These are phyloP conservation scores for Mortierella sp. DNA, from an alignment of 371 early-diverging fungal genomes.

Conservation along the genomic window DNA sequence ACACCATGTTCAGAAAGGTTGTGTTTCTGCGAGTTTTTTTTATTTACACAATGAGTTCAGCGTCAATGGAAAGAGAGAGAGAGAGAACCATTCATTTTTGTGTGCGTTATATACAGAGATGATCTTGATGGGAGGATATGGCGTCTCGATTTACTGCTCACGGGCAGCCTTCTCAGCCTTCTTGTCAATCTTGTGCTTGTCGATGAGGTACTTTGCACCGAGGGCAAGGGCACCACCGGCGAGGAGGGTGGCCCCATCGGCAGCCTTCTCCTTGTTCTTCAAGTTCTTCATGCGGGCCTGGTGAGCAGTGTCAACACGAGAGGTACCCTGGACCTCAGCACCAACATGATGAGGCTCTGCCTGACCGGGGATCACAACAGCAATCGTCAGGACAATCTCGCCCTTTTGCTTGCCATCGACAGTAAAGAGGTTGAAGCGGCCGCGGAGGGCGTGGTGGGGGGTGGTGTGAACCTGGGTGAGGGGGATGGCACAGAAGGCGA, in stretches of 20 bases:
- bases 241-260: slow-evolving; percentile 63
- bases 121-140: too few species aligned
- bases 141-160: too few species aligned
- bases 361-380: slow-evolving; percentile 61
- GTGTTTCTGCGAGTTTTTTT: too few species aligned
- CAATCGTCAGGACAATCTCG: slow-evolving; percentile 61
- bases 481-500: slow-evolving; percentile 72
- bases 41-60: too few species aligned
- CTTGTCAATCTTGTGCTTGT: slow-evolving; percentile 63
- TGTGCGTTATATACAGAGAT: too few species aligned
- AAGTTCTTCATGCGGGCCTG: slow-evolving; percentile 64
- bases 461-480: slow-evolving; percentile 65
- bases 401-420: slow-evolving; percentile 63
- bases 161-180: slow-evolving; percentile 57
- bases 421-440: slow-evolving; percentile 64
- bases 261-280: slow-evolving; percentile 61
- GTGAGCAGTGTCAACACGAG: slow-evolving; percentile 60
- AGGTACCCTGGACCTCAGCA: slow-evolving; percentile 21
- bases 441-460: slow-evolving; percentile 62
- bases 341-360: slow-evolving; percentile 51
- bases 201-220: slow-evolving; percentile 67
- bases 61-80: too few species aligned
- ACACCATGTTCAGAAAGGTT: too few species aligned
- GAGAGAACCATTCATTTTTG: too few species aligned
- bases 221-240: slow-evolving; percentile 64